A percentile compares a stretch with the other conserved stretches of the same genome.
These are phyloP conservation scores for Umbelopsis vinacea DNA, from an alignment of 192 early-diverging fungal species.

Conservation along the genomic window DNA sequence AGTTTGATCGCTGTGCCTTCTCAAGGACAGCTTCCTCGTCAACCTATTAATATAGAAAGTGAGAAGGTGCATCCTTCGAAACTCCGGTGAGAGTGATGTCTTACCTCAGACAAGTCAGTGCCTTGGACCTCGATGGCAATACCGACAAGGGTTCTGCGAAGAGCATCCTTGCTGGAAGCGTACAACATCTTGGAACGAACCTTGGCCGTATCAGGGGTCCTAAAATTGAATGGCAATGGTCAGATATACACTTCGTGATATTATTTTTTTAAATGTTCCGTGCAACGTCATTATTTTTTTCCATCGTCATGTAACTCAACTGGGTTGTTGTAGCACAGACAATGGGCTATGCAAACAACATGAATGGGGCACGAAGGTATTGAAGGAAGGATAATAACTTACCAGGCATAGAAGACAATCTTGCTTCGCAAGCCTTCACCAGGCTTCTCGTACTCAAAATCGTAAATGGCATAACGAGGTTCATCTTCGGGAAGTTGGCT, in stretches of 20 bases:
- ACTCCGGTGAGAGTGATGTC: background rate
- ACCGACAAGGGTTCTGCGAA: slow-evolving; percentile 76
- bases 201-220: slow-evolving; percentile 79
- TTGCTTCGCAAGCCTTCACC: slow-evolving; percentile 78
- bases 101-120: slow-evolving; percentile 80
- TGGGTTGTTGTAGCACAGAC: slow-evolving; percentile 6
- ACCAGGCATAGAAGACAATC: slow-evolving; percentile 88
- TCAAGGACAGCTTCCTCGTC: slow-evolving; percentile 70
- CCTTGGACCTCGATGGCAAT: slow-evolving; percentile 80
- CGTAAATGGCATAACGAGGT: slow-evolving; percentile 89
- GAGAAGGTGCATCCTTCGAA: background rate
- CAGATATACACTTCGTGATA: background rate
- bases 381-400: slow-evolving; percentile 27
- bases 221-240: slow-evolving; percentile 30
- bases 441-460: slow-evolving; percentile 76
- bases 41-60: slow-evolving; percentile 25
- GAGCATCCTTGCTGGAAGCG: slow-evolving; percentile 79
- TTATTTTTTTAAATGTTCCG: background rate
- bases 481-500: slow-evolving; percentile 61
- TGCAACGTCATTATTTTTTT: slow-evolving; percentile 7
- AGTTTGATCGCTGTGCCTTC: slow-evolving; percentile 52
- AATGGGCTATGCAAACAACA: slow-evolving; percentile 19
- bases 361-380: background rate
- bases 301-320: background rate
- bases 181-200: slow-evolving; percentile 91